These are phyloP conservation scores for Leccinum obscurum DNA, from an alignment of 768 basidiomycete genomes.

Conservation along the genomic window DNA sequence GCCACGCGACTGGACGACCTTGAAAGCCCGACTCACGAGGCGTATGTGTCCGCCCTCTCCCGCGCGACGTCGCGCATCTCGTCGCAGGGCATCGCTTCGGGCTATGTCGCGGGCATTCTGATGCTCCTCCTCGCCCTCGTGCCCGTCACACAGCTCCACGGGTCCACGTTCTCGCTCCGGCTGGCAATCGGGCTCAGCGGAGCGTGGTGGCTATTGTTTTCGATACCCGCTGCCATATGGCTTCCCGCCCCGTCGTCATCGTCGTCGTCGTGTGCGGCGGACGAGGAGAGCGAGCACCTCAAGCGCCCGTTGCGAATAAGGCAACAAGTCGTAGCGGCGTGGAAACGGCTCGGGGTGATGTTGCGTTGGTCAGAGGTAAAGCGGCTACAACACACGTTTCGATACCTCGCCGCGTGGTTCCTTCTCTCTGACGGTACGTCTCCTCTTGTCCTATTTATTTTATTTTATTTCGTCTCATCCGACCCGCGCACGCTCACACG, in stretches of 20 bases:
- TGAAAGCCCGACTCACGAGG: slow-evolving; percentile 25
- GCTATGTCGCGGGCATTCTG: slow-evolving; percentile 81
- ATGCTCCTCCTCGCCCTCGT: slow-evolving; percentile 73
- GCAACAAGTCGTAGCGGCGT: slow-evolving; percentile 63
- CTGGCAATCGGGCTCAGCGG: slow-evolving; percentile 86
- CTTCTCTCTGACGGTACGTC: slow-evolving; percentile 83
- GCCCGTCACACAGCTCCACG: slow-evolving; percentile 71
- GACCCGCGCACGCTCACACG: not conserved
- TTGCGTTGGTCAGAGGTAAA: slow-evolving; percentile 70
- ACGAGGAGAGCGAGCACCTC: slow-evolving; percentile 19
- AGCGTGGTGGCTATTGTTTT: slow-evolving; percentile 84
- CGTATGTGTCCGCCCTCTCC: slow-evolving; percentile 62
- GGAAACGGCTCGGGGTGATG: slow-evolving; percentile 77
- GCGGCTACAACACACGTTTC: slow-evolving; percentile 79
- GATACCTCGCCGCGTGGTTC: slow-evolving; percentile 92
- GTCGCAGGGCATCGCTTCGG: slow-evolving; percentile 80
- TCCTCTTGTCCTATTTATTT: not conserved
- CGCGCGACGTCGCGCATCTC: slow-evolving; percentile 82
- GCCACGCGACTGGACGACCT: slow-evolving; percentile 5
- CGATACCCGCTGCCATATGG: slow-evolving; percentile 76
- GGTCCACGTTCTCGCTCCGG: slow-evolving; percentile 75
- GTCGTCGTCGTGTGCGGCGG: not conserved
- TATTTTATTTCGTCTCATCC: not conserved
- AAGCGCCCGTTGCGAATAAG: slow-evolving; percentile 42
- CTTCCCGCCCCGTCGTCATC: slow-evolving; percentile 46